Percentiles rank a stretch among this genome's conserved stretches.
phyloP scores from a whole-genome alignment of 1,139 yeast species.

The Debaryomyces fabryi region DNA sequence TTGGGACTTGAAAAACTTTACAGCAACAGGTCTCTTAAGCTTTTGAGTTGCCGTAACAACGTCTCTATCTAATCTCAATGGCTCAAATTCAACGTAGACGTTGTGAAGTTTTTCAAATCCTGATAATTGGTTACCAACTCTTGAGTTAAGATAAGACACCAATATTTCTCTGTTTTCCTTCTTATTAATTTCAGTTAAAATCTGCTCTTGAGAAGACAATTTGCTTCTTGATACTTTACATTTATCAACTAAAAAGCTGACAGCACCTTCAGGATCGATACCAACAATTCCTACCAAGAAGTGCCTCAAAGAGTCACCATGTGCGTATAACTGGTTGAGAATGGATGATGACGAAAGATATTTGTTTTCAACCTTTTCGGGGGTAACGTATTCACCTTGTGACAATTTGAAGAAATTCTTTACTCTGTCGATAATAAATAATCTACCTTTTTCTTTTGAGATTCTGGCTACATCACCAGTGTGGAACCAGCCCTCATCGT shows the following conservation, averaged over 20 bases:
- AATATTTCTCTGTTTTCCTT: slow-evolving; percentile 27
- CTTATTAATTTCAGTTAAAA: slow-evolving; percentile 29
- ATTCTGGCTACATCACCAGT: slow-evolving; percentile 76
- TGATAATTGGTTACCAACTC: slow-evolving; percentile 26
- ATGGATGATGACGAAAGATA: slow-evolving; percentile 58
- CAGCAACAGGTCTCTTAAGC: slow-evolving; percentile 41
- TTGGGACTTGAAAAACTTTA: slow-evolving; percentile 29
- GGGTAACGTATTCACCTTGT: slow-evolving; percentile 82
- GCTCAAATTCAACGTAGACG: slow-evolving; percentile 37
- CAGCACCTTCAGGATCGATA: slow-evolving; percentile 38
- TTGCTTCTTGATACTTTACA: slow-evolving; percentile 14
- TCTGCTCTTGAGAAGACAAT: slow-evolving; percentile 21
- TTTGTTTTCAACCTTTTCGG: slow-evolving; percentile 72
- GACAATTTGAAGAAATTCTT: slow-evolving; percentile 81
- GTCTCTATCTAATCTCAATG: slow-evolving; percentile 41
- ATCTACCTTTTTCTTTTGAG: slow-evolving; percentile 52
- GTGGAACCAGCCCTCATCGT: slow-evolving; percentile 60
- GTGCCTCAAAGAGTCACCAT: slow-evolving; percentile 37
- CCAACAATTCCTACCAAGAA: slow-evolving; percentile 40
- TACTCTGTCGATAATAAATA: slow-evolving; percentile 70
- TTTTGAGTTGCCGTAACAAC: slow-evolving; percentile 48
- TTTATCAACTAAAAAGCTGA: slow-evolving; percentile 22
- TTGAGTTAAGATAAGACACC: slow-evolving; percentile 31
- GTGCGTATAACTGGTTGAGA: slow-evolving; percentile 58
- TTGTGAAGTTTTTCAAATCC: slow-evolving; percentile 45